Conservation (phyloP, 495 filamentous ascomycete genomes). For the Aspergillus avenaceus region DNA sequence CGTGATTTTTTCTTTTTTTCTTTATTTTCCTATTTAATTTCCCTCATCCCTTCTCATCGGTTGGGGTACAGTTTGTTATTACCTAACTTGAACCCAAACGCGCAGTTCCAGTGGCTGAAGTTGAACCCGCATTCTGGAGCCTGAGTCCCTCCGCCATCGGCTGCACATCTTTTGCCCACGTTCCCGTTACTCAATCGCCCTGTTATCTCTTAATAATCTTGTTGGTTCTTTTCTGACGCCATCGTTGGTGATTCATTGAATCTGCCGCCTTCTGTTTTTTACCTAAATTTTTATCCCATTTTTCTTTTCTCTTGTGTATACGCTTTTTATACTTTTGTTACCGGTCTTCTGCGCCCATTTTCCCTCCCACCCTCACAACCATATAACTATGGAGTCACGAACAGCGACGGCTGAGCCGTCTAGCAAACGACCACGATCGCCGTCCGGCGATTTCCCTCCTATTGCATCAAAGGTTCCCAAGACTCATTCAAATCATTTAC, state of each 20-base stretch:
- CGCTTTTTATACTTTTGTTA: not conserved
- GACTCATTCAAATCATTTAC: slow-evolving; percentile 54
- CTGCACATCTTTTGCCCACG: slow-evolving; percentile 15
- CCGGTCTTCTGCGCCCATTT: not conserved
- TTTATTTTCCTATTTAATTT: slow-evolving; percentile 10
- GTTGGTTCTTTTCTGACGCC: not conserved
- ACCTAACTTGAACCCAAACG: slow-evolving; percentile 12
- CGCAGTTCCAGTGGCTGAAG: slow-evolving; percentile 18
- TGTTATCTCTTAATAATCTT: not conserved
- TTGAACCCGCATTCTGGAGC: slow-evolving; percentile 19
- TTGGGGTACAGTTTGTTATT: slow-evolving; percentile 9
- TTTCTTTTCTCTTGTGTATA: slow-evolving; percentile 9
- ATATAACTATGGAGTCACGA: slow-evolving; percentile 37
- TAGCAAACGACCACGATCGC: slow-evolving; percentile 59
- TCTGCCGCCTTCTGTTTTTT: slow-evolving; percentile 12
- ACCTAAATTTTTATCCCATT: slow-evolving; percentile 1
- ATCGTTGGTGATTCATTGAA: slow-evolving; percentile 10
- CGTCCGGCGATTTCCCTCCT: slow-evolving; percentile 42
- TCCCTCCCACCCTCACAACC: slow-evolving; percentile 5
- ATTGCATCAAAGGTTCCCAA: slow-evolving; percentile 51
- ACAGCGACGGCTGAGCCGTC: slow-evolving; percentile 35
- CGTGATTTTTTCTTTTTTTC: slow-evolving; percentile 11
- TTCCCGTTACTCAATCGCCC: slow-evolving; percentile 18
- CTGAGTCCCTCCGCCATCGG: slow-evolving; percentile 26
- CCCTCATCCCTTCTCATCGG: slow-evolving; percentile 3